Evolutionary conservation across 2,329 filamentous ascomycete species (phyloP), one percentile per base, ranked within the genome.

Genomic region (Sarocladium strictum): DNA sequence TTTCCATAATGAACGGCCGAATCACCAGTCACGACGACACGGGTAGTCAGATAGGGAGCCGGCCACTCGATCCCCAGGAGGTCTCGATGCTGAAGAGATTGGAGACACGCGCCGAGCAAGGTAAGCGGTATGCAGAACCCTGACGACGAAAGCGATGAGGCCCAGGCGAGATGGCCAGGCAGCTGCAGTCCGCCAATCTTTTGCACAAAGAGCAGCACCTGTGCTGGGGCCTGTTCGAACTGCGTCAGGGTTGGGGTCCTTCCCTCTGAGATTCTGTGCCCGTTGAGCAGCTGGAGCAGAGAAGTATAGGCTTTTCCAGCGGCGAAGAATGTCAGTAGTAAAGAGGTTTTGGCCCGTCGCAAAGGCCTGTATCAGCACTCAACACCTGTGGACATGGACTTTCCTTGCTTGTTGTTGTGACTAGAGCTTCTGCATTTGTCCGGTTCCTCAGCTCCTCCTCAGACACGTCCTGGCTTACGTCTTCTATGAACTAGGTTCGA

Each of bases 171-270:
- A n/a, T 27, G 43, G 24, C 43, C 23, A 32, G 23, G 26, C 3
- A n/a, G 6, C 19, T 49, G 43, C 24, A 49, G 43, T 17, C 43
- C 43, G 43, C 43, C 43, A 12, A 32, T 49, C 15, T 23, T 24
- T 6, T 49, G 43, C n/a, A 29, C 43, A 4, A 49, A 32, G 15
- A 49, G 43, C 43, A 49, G 43, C 26, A 49, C 43, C n/a, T 49
- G 43, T 19, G n/a, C 43, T 14, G 43, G 43, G 19, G n/a, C 6
- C 11, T 49, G 43, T 24, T 49, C 43, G 26, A 49, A 32, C 17
- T 49, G 43, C 21, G 43, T 49, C 6, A 49, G n/a, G 43, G 26
- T 49, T 24, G 43, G 43, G n/a, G 26, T 49, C n/a, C 24, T 49
- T 49, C 43, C 43, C 43, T n/a, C 27, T 49, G 23, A 49, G 43